A percentile compares a stretch with the other conserved stretches of the same genome.
Evolutionary conservation across 768 basidiomycete species (phyloP).

Genomic region (Pisolithus tinctorius): DNA sequence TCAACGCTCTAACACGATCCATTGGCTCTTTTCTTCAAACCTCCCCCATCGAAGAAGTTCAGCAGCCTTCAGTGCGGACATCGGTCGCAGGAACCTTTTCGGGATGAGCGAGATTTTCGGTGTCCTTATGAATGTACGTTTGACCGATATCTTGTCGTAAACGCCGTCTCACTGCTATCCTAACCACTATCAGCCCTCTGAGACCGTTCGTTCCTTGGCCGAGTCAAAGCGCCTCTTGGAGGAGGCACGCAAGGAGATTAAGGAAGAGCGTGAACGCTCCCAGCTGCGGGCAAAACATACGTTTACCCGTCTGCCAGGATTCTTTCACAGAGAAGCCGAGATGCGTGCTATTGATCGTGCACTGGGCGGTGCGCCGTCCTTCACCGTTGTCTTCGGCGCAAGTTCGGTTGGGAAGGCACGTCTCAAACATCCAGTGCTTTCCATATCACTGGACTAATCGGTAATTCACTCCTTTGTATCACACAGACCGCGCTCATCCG

Average conservation of each 20-base stretch:
- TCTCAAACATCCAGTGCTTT: background rate
- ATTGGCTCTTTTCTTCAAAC: conserved; percentile 74
- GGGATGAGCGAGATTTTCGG: conserved; percentile 74
- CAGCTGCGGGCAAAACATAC: conserved; percentile 71
- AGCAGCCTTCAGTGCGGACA: conserved; percentile 52
- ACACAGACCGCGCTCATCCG: conserved; percentile 68
- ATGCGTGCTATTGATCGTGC: conserved; percentile 56
- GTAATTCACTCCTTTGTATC: background rate
- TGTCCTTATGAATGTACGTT: conserved; percentile 66
- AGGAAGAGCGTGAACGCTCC: conserved; percentile 57
- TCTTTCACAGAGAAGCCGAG: conserved; percentile 65
- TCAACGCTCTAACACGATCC: conserved; percentile 38
- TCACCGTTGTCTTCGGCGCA: conserved; percentile 75
- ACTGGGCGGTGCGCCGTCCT: conserved; percentile 64
- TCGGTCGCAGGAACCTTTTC: conserved; percentile 67
- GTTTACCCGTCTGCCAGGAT: conserved; percentile 69
- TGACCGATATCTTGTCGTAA: background rate
- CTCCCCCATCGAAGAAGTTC: conserved; percentile 56
- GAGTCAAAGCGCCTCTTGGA: conserved; percentile 73
- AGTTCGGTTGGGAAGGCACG: conserved; percentile 75
- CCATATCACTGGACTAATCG: background rate
- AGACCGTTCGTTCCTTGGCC: conserved; percentile 71
- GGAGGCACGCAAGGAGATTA: conserved; percentile 70
- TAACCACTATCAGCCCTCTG: conserved; percentile 50
- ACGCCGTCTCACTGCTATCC: conserved; percentile 7